Evolutionary conservation across 768 basidiomycete genomes (phyloP), one percentile per base, ranked within the genome.

Genomic region (Solioccasus polychromus): DNA sequence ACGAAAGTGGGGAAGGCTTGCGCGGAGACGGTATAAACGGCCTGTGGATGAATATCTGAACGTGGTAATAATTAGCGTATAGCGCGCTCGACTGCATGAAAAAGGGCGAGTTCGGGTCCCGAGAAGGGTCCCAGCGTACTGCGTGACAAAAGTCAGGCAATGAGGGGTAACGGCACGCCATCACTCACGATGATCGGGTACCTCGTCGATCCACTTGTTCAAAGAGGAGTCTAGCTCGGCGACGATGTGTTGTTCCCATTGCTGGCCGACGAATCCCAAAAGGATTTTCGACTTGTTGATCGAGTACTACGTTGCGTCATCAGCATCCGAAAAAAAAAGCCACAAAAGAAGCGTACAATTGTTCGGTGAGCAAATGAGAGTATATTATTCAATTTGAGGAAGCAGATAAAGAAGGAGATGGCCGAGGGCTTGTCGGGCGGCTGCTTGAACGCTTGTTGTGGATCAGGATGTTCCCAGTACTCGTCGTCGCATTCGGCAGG

Each of bases 191-290:
- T 69, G 66, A 57, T 66, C 61, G 2, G 88, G 88, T 3, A 91
- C 71, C 3, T 76, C 71, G 43, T 86, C 82, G 39, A 85, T 74
- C 88, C 88, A 91, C n/a, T 77, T 74, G 53, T 90, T 88, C 57
- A 91, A 67, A 3, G 80, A 78, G 4, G 83, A 82, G 66, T 91
- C 88, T 4, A 91, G 71, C 45, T 88, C 84, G 8, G 79, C 76
- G 5, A 91, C 80, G 18, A 82, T 74, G 30, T 77, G 75, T 43
- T 83, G 75, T 43, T 85, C 82, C 65, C 81, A 88, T 45, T 81
- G 64, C 50, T 48, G 68, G 45, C 80, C 71, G 17, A 68, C 68
- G 36, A 73, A 73, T 30, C 76, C 76, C 19, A 78, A 65, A 4
- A 79, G 62, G 8, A 80, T 66, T 55, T 77, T 77, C 2, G 77